phyloP scores from a whole-genome alignment of 2,329 filamentous ascomycete genomes.

The Claviceps fusiformis region DNA sequence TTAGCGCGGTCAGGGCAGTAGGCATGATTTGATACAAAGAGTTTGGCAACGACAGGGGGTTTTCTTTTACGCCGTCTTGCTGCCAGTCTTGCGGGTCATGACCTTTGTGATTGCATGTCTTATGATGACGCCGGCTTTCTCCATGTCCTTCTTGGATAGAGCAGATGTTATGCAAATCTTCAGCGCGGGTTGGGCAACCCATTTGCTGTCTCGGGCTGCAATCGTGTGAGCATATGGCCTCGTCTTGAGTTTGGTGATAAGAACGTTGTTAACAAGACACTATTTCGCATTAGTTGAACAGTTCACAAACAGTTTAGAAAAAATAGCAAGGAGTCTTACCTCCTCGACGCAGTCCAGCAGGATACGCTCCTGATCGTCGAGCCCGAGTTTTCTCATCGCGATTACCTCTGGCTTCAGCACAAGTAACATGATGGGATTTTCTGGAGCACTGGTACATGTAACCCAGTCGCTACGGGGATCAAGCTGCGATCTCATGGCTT shows the following conservation, averaged over 20 bases:
- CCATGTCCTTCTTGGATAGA: conserved; percentile 84
- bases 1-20: neutral
- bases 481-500: conserved; percentile 70
- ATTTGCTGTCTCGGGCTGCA: conserved; percentile 54
- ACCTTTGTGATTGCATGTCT: conserved; percentile 91
- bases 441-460: conserved; percentile 60
- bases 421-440: conserved; percentile 80
- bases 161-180: conserved; percentile 86
- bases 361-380: conserved; percentile 70
- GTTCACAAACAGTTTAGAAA: neutral
- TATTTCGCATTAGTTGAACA: conserved; percentile 21
- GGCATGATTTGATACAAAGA: neutral
- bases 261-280: conserved; percentile 74
- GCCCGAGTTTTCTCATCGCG: conserved; percentile 49
- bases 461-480: conserved; percentile 94
- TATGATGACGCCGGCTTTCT: conserved; percentile 81
- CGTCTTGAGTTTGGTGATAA: conserved; percentile 77
- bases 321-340: conserved; percentile 37
- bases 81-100: conserved; percentile 50
- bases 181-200: conserved; percentile 63
- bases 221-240: conserved; percentile 52
- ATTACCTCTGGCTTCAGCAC: conserved; percentile 75
- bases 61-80: conserved; percentile 12
- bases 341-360: conserved; percentile 93
- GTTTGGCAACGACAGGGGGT: neutral